A percentile compares a stretch with the other conserved stretches of the same genome.
Conservation (phyloP, 352 stramenopile species). For the Phytophthora sojae region DNA sequence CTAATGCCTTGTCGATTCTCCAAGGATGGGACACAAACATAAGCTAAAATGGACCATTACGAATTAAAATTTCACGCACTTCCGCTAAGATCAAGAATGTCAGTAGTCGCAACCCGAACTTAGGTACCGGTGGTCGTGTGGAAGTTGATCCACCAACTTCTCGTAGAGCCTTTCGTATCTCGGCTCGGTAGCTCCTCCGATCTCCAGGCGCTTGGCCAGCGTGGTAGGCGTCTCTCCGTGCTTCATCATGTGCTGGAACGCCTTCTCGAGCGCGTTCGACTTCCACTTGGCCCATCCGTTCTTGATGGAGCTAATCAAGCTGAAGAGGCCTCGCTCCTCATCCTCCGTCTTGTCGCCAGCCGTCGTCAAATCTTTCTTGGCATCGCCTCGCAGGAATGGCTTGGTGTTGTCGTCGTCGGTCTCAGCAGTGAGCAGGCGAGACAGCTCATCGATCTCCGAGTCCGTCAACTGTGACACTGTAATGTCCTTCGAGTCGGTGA, state of each 20-base stretch:
- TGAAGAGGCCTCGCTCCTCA: conserved; percentile 20
- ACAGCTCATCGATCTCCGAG: conserved; percentile 13
- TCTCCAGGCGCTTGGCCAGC: conserved; percentile 17
- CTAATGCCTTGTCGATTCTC: no score
- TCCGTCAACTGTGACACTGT: neutral
- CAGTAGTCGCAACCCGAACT: neutral
- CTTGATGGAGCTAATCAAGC: conserved; percentile 17
- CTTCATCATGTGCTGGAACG: conserved; percentile 27
- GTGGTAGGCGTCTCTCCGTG: conserved; percentile 14
- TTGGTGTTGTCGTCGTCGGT: conserved; percentile 1
- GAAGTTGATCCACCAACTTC: conserved; percentile 16
- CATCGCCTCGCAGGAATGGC: conserved; percentile 16
- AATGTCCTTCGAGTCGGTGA: neutral
- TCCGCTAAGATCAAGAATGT: neutral
- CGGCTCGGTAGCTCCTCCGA: conserved; percentile 10
- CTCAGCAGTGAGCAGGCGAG: conserved; percentile 13
- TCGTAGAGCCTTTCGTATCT: conserved; percentile 14
- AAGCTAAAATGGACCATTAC: no score
- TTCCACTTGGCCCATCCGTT: conserved; percentile 19
- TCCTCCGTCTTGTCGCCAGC: neutral
- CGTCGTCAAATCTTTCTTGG: conserved; percentile 12
- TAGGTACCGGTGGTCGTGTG: neutral
- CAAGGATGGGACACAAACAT: no score
- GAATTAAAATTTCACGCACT: no score
- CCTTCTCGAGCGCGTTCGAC: conserved; percentile 3